Conservation (phyloP, 805 yeast genomes). For the Metschnikowia shivogae region DNA sequence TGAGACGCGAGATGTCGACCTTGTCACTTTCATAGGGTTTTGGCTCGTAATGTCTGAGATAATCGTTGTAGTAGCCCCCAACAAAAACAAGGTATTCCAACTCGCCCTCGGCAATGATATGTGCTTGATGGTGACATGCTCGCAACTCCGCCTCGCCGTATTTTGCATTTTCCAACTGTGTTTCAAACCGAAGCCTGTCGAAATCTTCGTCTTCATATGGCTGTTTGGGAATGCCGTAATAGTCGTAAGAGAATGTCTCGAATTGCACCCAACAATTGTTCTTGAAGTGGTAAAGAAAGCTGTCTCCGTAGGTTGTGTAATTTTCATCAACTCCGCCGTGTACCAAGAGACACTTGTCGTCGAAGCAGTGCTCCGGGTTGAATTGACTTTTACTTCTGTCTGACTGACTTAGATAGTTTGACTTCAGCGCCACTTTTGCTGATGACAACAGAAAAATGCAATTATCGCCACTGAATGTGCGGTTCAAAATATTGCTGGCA, state of each 20-base stretch:
- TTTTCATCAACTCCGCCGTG: conserved; percentile 40
- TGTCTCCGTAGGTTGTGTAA: conserved; percentile 28
- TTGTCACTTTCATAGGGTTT: conserved; percentile 29
- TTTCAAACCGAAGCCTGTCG: conserved; percentile 20
- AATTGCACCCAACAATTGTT: conserved; percentile 33
- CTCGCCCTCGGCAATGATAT: conserved; percentile 30
- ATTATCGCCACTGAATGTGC: not conserved
- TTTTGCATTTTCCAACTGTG: conserved; percentile 24
- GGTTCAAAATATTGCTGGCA: conserved; percentile 1
- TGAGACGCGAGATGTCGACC: conserved; percentile 32
- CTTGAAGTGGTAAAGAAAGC: conserved; percentile 30
- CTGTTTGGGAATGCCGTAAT: conserved; percentile 24
- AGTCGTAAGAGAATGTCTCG: conserved; percentile 34
- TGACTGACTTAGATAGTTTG: not conserved
- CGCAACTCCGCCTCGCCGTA: conserved; percentile 39
- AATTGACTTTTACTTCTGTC: not conserved
- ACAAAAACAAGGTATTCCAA: conserved; percentile 33
- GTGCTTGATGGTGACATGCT: conserved; percentile 39
- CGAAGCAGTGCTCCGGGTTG: conserved; percentile 19
- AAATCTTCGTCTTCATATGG: conserved; percentile 31
- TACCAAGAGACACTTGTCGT: conserved; percentile 28
- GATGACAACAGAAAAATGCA: not conserved
- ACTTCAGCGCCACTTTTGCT: not conserved
- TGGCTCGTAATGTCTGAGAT: conserved; percentile 29
- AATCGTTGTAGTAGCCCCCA: conserved; percentile 40